Conservation (phyloP, 495 filamentous ascomycete species). For the Aspergillus taichungensis region DNA sequence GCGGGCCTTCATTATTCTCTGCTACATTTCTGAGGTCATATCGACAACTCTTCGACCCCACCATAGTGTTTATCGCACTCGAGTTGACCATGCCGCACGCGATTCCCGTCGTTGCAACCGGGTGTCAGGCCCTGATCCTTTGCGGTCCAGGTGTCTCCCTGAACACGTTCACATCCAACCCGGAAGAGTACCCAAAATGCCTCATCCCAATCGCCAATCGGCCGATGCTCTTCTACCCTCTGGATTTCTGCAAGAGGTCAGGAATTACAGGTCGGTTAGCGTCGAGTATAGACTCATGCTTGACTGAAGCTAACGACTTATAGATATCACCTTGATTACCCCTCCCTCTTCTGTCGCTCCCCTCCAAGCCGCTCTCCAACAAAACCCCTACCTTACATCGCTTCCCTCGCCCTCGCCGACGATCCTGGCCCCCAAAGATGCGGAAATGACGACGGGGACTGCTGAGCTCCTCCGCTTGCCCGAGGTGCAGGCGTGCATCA, state of each 20-base stretch:
- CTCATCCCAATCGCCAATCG: constrained; percentile 88
- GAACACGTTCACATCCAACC: constrained; percentile 82
- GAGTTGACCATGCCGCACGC: constrained; percentile 11
- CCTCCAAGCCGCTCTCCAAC: constrained; percentile 68
- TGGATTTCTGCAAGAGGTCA: constrained; percentile 83
- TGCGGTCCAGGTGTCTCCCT: constrained; percentile 88
- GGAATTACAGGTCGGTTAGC: constrained; percentile 61
- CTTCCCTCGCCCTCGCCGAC: constrained; percentile 66
- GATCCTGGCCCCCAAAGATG: constrained; percentile 60
- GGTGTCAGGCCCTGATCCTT: constrained; percentile 88
- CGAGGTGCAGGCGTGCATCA: constrained; percentile 61
- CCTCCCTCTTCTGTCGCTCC: constrained; percentile 64
- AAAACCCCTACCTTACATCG: constrained; percentile 78
- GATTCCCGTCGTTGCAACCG: constrained; percentile 55
- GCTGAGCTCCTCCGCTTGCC: constrained; percentile 80
- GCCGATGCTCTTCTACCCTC: constrained; percentile 91
- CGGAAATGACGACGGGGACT: constrained; percentile 74
- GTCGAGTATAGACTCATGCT: neutral
- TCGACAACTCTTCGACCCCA: too few relatives aligned
- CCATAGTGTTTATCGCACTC: too few relatives aligned
- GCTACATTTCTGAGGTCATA: too few relatives aligned
- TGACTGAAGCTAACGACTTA: constrained; percentile 1
- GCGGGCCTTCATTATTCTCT: too few relatives aligned
- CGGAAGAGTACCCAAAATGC: constrained; percentile 84
- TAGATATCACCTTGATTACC: constrained; percentile 78